Evolutionary conservation across 2,329 filamentous ascomycete species (phyloP), one percentile per base, ranked within the genome.

Genomic region (Aspergillus clavatus): DNA sequence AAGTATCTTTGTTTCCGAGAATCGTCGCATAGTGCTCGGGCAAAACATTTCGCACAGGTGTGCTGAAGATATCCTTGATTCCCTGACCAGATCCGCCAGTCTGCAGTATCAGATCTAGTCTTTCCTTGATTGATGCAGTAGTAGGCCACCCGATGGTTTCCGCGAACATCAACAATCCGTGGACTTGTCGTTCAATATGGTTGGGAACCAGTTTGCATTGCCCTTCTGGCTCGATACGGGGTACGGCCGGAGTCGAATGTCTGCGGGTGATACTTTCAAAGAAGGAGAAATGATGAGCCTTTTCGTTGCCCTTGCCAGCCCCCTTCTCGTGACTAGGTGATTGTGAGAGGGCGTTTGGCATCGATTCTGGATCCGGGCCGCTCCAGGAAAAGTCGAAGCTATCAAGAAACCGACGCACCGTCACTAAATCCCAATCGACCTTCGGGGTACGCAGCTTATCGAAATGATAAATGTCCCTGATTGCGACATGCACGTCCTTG

Each of bases 341-440:
- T n/a, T 46, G 22, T 6, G 23, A 43, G 7, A 28, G 31, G 26
- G 23, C 37, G n/a, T 28, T 36, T 14, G 50, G 31, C n/a, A 43
- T 22, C n/a, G 35, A 11, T 8, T 22, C 38, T 21, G 53, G 36
- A 33, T 53, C 40, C 12, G 45, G 41, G 7, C 51, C 40, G 7
- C 31, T 39, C 42, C 59, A 65, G 23, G 51, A 53, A 12, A 76
- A 66, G 14, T 66, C 57, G n/a, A 80, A 62, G 40, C 73, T 78
- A 35, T 78, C 72, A 24, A 79, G 60, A 40, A 80, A 79, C 2
- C 74, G 68, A 18, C 75, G 70, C 5, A 74, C 74, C 14, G 77
- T 66, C 2, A 81, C 66, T 19, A 81, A 59, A 58, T 80, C 77
- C 78, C 78, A 81, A 42, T 78, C 72, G 4, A 76, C 66, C 53